Evolutionary conservation across 495 filamentous ascomycete genomes (phyloP), one percentile per base, ranked within the genome.

Genomic region (Daldinia vernicosa): DNA sequence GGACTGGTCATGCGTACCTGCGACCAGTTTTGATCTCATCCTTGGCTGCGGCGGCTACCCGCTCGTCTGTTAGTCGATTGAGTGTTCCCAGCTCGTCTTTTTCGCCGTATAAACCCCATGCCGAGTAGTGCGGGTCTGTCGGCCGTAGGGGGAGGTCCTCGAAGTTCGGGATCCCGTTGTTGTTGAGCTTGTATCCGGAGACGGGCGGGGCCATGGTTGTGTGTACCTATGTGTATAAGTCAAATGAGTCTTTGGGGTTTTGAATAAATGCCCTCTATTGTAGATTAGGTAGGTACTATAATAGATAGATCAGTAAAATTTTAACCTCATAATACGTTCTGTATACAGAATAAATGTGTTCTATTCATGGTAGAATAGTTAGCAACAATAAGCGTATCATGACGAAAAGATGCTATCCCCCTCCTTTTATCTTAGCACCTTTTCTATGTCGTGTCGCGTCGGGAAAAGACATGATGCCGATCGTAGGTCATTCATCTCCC

Each of bases 21-120:
- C 60, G 71, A 0, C 87, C 88, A 1, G 83, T 83, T 43, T 72
- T 66, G 56, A 90, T 88, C 75, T 90, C 85, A 32, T 67, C 74
- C 30, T 78, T 72, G 6, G 86, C 86, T 14, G 81, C 78, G 3
- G 72, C 72, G 0, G 85, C 80, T 0, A 84, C 79, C 11, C 75
- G 71, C 56, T 78, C 79, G 47, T 80, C 72, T 6, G 82, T 83
- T 2, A 87, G 70, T 39, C 82, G 69, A 71, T 86, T 85, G 54
- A 86, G 66, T 11, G 80, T 81, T 9, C 83, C 84, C 1, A 85
- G 72, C 65, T 82, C 78, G 73, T 85, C 84, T 12, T 84, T 63
- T 0, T 69, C 70, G n/a, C 84, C 84, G 71, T 83, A 86, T 0
- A 86, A 69, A 1, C 82, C 80, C 84, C 84, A 86, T 11, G 85